Base-by-base conservation (phyloP, 192 early-diverging fungal species). In the Obelidium mucronatum region DNA sequence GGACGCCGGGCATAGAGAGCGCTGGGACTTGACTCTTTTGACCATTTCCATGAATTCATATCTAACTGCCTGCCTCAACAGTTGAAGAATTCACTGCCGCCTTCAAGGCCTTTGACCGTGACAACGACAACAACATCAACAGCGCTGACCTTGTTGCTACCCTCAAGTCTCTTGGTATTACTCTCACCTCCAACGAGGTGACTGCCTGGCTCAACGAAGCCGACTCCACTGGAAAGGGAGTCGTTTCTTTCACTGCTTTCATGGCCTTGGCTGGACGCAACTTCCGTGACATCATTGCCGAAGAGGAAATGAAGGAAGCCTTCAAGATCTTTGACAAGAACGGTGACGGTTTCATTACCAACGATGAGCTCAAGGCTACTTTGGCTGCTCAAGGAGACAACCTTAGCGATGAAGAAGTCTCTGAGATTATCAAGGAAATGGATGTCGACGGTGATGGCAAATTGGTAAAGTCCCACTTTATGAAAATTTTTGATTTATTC, bases 311-410 rank as follows among this genome's bases (percentile, higher is more conserved):
- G 76, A 88, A 91, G 77, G 94, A 97, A 86, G 95, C 95, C 30
- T 98, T 97, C 92, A 91, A 90, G 81, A 92, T 97, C 48, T 96
- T 98, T 80, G 96, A 97, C 88, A 94, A 95, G 90, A 93, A 96
- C 78, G 90, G 90, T 79, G 91, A 94, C 80, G 95, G 97, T 52
- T 91, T 88, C 83, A 98, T 98, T 78, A 91, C 91, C 13, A 88
- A 92, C 70, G 88, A 91, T 33, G 96, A 98, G 85, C 89, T 98
- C 61, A 86, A 91, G 58, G 90, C 91, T 70, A 92, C 97, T 56
- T 93, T 97, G 89, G 95, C 92, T 70, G 90, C 87, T 78, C 61
- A 52, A 61, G 96, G 95, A 75, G 92, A 94, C 85, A 91, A 90
- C 74, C 79, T 95, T 55, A 85, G 90, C 56, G 89, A 92, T 31